Conservation (phyloP, 2,329 filamentous ascomycete species). For the Parastagonospora avenae region DNA sequence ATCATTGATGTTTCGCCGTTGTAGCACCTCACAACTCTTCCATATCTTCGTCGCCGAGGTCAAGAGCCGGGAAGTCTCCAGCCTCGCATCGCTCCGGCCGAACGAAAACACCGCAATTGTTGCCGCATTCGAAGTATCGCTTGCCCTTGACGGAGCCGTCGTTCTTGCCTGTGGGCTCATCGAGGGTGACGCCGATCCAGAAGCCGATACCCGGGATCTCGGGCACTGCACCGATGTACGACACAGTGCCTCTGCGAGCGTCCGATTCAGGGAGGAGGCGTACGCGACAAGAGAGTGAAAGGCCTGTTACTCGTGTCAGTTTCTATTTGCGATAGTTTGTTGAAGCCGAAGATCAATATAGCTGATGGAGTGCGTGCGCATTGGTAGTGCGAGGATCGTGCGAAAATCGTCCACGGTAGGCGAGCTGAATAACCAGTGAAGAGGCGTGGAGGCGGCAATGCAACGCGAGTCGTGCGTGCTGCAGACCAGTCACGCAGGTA, state of each 20-base stretch:
- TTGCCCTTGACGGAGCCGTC: constrained; percentile 72
- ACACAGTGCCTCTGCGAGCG: constrained; percentile 69
- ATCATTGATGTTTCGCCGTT: neutral
- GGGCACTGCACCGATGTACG: constrained; percentile 74
- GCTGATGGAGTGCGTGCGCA: neutral
- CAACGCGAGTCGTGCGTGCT: constrained; percentile 5
- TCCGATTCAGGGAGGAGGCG: constrained; percentile 66
- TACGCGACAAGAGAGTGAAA: constrained; percentile 34
- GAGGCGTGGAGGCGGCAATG: neutral
- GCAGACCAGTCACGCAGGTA: constrained; percentile 26
- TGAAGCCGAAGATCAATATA: constrained; percentile 12
- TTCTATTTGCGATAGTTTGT: constrained; percentile 2
- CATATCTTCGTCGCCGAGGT: constrained; percentile 66
- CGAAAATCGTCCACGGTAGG: constrained; percentile 1
- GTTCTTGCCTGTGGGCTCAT: constrained; percentile 83
- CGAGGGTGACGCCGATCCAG: constrained; percentile 76
- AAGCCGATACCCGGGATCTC: constrained; percentile 69
- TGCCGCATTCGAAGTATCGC: constrained; percentile 71
- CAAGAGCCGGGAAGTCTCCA: constrained; percentile 68
- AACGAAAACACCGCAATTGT: constrained; percentile 79
- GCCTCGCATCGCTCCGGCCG: constrained; percentile 77
- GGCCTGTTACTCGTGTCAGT: constrained; percentile 23
- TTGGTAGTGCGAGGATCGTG: neutral
- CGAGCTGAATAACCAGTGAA: constrained; percentile 2
- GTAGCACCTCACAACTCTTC: constrained; percentile 56